Evolutionary conservation across 2,329 filamentous ascomycete genomes (phyloP), one percentile per base, ranked within the genome.

Genomic region (Cryphonectria carpinicola): DNA sequence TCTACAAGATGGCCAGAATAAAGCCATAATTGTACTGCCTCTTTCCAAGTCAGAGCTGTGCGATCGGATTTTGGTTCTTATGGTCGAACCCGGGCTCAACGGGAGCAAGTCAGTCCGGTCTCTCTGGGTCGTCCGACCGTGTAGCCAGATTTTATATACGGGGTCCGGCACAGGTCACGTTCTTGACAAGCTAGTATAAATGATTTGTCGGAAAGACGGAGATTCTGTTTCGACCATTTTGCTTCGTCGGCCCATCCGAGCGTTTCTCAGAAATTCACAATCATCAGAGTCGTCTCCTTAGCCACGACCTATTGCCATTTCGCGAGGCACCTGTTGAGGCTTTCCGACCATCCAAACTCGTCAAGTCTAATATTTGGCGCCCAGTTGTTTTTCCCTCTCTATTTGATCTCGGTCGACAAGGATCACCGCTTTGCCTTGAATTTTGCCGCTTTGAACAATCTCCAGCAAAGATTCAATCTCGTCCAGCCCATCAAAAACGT

Each of bases 391-490:
- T 35, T 74, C 74, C 11, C 67, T 60, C 65, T 77, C 69, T n/a
- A 80, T 69, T 70, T 81, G 79, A 58, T 82, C 79, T 32, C 79
- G 74, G 72, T 88, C 86, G 17, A 89, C 82, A 14, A 89, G 75
- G 41, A 88, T 82, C 32, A 87, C 82, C 0, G 79, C 86, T 76
- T 90, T 88, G 0, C 87, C 86, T 72, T 84, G 81, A 75, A 88
- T 82, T 78, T 85, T 84, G 0, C 87, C 87, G 10, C 82, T 82
- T 66, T 86, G 80, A 1, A 87, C 84, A 68, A 86, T 75, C 43
- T 85, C 80, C 4, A 87, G 75, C 72, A 89, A 76, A 54, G 87
- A 82, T 4, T 81, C 82, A 19, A 89, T 83, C 72, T 84, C 83
- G 3, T 85, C 81, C 22, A 90, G 75, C 0, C 87, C 86, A 3